phyloP scores from a whole-genome alignment of 176 grass and related monocot species.

The Triticum timopheevii region DNA sequence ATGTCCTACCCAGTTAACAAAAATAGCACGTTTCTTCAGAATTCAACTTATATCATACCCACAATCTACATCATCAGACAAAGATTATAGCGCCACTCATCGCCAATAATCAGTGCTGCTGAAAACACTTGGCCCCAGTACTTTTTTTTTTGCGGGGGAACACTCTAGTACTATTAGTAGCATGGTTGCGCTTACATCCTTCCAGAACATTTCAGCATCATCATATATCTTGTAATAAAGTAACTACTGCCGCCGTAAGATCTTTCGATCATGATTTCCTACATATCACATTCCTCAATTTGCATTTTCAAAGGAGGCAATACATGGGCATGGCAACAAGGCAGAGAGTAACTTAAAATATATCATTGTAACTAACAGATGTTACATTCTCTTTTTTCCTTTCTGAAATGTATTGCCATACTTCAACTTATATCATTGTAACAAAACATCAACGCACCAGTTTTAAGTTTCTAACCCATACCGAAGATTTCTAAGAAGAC shows the following conservation, averaged over 20 bases:
- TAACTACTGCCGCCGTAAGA: background rate
- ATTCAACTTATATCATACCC: background rate
- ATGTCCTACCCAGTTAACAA: background rate
- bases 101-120: too few relatives aligned
- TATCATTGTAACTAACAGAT: background rate
- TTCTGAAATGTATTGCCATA: background rate
- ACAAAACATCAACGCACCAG: background rate
- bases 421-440: background rate
- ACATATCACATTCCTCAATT: background rate
- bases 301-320: background rate
- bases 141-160: too few relatives aligned
- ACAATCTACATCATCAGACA: too few relatives aligned
- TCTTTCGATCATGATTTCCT: background rate
- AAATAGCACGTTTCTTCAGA: background rate
- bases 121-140: too few relatives aligned
- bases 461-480: slow-evolving; percentile 17
- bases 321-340: background rate
- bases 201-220: background rate
- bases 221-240: slow-evolving; percentile 4
- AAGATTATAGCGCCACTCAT: too few relatives aligned
- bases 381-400: background rate
- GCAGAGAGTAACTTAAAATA: background rate
- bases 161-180: background rate
- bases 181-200: background rate
- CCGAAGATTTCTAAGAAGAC: slow-evolving; percentile 34